Base-by-base conservation (phyloP, 1,284 basidiomycete genomes). In the Tremellales sp. region DNA sequence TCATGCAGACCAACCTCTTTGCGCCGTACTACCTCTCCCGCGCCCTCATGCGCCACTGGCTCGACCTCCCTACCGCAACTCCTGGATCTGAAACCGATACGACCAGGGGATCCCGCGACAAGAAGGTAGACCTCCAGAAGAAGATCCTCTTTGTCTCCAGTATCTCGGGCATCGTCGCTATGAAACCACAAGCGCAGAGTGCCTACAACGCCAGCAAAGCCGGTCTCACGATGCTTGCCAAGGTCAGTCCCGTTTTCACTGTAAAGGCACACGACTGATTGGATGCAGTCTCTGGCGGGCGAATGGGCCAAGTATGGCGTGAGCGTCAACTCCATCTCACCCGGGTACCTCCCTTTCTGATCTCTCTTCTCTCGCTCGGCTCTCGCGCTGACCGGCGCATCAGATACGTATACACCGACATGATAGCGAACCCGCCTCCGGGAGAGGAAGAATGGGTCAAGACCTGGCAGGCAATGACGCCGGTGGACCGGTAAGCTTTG, bases 201-300 rank as follows among this genome's bases (percentile, higher is more conserved):
- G 66, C 70, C 2, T 74, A 74, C 52, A 74, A 73, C 38, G 68
- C 66, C 3, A 62, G 58, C 43, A 73, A 73, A 55, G 71, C 51
- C 1, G 71, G 57, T 0, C 43, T 72, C 36, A 71, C 70, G 3
- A 72, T 71, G 69, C 35, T 64, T 38, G 54, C 63, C 27, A 68
- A 66, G 64, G 62, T 63, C 35, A 40, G 59, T 51, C 10, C 5
- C 3, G 7, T 38, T 9, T 25, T 6, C 21, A 21, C 7, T 16
- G 7, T 8, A 35, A 37, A 36, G 18, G 24, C 27, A 36, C 18
- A 8, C 9, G 8, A 19, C 29, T 34, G 21, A 39, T 25, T 22
- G 19, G 13, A n/a, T 12, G 14, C 35, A 69, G 66, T 56, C 52
- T 50, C 54, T 74, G 25, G 71, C 72, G 0, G 69, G 56, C 5